phyloP scores from a whole-genome alignment of 768 basidiomycete species.

The Trametes cingulata region DNA sequence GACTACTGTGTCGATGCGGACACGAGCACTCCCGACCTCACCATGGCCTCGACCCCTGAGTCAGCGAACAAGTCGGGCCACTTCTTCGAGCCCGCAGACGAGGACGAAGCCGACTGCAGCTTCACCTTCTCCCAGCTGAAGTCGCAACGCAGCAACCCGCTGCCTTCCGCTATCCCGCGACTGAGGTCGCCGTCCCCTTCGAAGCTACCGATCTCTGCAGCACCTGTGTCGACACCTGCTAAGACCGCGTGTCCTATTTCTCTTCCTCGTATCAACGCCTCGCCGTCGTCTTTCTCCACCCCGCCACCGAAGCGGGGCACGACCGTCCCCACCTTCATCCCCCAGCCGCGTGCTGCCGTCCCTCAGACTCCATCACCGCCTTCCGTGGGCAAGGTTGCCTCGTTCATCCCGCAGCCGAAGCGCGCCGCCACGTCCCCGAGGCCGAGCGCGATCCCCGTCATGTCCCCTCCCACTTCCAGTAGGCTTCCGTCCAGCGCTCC shows the following conservation, averaged over 20 bases:
- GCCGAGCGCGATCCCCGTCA: constrained; percentile 22
- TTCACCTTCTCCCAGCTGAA: constrained; percentile 26
- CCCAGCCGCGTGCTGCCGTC: constrained; percentile 49
- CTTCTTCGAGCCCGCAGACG: constrained; percentile 20
- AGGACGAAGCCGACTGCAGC: constrained; percentile 16
- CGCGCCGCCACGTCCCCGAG: constrained; percentile 24
- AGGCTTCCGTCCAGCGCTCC: constrained; percentile 26
- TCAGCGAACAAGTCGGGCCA: constrained; percentile 5
- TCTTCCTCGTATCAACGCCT: constrained; percentile 22
- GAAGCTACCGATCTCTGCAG: constrained; percentile 23
- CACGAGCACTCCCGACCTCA: constrained; percentile 17
- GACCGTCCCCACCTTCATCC: constrained; percentile 56
- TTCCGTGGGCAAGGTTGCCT: constrained; percentile 40
- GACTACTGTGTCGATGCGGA: constrained; percentile 20
- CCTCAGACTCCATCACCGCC: constrained; percentile 43
- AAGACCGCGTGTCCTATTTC: constrained; percentile 33
- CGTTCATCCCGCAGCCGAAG: constrained; percentile 32
- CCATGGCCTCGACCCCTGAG: constrained; percentile 19
- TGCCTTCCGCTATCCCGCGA: constrained; percentile 57
- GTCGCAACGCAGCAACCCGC: constrained; percentile 18
- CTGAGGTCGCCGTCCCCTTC: constrained; percentile 37
- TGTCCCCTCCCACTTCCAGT: constrained; percentile 23
- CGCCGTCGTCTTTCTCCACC: constrained; percentile 42
- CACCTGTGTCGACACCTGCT: constrained; percentile 32
- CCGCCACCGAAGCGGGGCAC: constrained; percentile 56